phyloP scores from a whole-genome alignment of 306 rosid species.

The Morella rubra region DNA sequence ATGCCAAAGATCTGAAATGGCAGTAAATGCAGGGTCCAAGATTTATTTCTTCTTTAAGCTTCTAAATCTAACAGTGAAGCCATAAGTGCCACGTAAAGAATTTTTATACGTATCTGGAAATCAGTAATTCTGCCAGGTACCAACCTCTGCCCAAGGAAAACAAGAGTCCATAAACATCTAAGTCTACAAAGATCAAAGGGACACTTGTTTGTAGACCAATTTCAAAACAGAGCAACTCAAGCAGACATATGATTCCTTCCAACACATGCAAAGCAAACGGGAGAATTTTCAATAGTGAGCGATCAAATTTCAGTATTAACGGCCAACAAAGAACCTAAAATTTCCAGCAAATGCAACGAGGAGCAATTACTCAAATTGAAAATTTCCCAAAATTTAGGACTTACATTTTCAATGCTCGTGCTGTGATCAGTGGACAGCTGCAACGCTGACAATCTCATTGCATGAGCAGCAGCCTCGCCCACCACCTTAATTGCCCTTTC shows the following conservation, averaged over 20 bases:
- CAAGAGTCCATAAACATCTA: neutral
- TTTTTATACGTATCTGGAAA: too few species aligned
- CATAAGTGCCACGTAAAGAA: neutral
- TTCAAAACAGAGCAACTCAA: constrained; percentile 7
- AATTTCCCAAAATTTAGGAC: constrained; percentile 28
- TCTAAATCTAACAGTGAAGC: neutral
- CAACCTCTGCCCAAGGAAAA: neutral
- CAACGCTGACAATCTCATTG: constrained; percentile 65
- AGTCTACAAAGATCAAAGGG: neutral
- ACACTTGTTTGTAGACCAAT: neutral
- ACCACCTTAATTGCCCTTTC: constrained; percentile 33
- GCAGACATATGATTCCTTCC: constrained; percentile 1
- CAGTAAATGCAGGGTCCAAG: neutral
- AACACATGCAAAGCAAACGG: neutral
- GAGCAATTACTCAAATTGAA: constrained; percentile 15
- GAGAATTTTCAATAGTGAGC: neutral
- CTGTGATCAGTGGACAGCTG: constrained; percentile 95
- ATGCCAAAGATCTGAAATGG: constrained; percentile 7
- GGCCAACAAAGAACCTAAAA: neutral
- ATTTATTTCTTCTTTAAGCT: neutral
- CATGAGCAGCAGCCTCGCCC: constrained; percentile 44
- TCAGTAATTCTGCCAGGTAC: neutral
- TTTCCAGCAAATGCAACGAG: neutral
- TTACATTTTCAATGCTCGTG: constrained; percentile 85
- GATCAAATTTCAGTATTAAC: constrained; percentile 10